Evolutionary conservation across 768 basidiomycete genomes (phyloP), one percentile per base, ranked within the genome.

Genomic region (Neoboletus magnificus): DNA sequence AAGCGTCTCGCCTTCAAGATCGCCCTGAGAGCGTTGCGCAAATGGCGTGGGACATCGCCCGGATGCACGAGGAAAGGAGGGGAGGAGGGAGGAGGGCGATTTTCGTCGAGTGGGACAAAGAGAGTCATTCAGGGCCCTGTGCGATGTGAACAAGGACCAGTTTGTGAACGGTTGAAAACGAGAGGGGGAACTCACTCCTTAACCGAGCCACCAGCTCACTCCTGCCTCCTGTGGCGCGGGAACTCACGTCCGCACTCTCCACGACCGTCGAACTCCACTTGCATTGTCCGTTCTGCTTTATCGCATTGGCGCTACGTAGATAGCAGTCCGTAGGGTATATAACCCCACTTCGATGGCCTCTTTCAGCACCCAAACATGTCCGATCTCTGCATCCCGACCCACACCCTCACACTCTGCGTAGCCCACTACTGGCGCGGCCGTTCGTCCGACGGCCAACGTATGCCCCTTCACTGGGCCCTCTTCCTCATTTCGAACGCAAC

Each of bases 1-100:
- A 94, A 80, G 49, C 89, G 81, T 70, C 81, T 87, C 9, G 92
- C 89, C 72, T 89, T 90, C 64, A 89, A 67, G 58, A 93, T 84
- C 30, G 89, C 76, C 64, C 81, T 84, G 54, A 87, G 72, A 16
- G 80, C 78, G 59, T 77, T 82, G 50, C 76, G 71, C 35, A 86
- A 65, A 51, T 87, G 82, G 36, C 72, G 66, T 30, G 58, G 62
- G 16, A 76, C 75, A 60, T 85, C 76, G 23, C 71, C 54, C n/a
- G 84, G 64, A 30, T 73, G 73, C 12, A 76, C 62, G 43, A 88
- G 72, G 66, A 87, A 89, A 1, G 84, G 59, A 4, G 86, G 86
- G 0, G 73, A 73, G n/a, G 72, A 35, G 27, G 85, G 82, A 4
- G 77, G 67, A 5, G 76, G 72, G 44, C 78, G 72, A 42, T 74